phyloP scores from a whole-genome alignment of 1,284 basidiomycete species.

The Ustilago crameri region DNA sequence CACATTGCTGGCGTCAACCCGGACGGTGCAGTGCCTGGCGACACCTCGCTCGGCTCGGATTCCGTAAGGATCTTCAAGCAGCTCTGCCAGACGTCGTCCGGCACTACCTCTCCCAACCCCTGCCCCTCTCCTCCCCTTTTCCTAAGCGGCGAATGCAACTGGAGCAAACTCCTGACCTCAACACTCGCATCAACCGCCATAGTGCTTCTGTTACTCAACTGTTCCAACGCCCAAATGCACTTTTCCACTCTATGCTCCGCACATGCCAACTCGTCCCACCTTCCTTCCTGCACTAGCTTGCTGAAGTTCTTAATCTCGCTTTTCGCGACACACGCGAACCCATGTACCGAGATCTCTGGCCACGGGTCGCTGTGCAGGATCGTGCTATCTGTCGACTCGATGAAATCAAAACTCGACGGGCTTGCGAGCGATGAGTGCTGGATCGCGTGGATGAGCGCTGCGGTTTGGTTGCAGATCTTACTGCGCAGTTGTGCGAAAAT shows the following conservation, averaged over 20 bases:
- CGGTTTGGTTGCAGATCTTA: slow-evolving; percentile 34
- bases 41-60: neutral
- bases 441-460: slow-evolving; percentile 38
- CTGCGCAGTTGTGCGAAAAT: slow-evolving; percentile 20
- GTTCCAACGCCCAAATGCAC: slow-evolving; percentile 43
- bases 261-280: slow-evolving; percentile 31
- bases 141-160: slow-evolving; percentile 23
- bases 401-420: slow-evolving; percentile 20
- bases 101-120: slow-evolving; percentile 7
- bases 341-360: slow-evolving; percentile 38
- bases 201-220: slow-evolving; percentile 29
- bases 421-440: slow-evolving; percentile 19
- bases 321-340: slow-evolving; percentile 29
- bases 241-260: slow-evolving; percentile 26
- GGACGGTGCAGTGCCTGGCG: neutral
- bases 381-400: slow-evolving; percentile 25
- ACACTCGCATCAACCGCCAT: slow-evolving; percentile 33
- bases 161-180: slow-evolving; percentile 22
- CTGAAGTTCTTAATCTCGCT: slow-evolving; percentile 31
- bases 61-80: slow-evolving; percentile 34
- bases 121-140: neutral
- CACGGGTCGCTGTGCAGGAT: slow-evolving; percentile 43
- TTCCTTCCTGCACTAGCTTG: slow-evolving; percentile 1
- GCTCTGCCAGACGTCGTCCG: slow-evolving; percentile 37
- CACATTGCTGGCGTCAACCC: neutral